Conservation (phyloP, 495 filamentous ascomycete genomes). For the Usnea hakonensis region DNA sequence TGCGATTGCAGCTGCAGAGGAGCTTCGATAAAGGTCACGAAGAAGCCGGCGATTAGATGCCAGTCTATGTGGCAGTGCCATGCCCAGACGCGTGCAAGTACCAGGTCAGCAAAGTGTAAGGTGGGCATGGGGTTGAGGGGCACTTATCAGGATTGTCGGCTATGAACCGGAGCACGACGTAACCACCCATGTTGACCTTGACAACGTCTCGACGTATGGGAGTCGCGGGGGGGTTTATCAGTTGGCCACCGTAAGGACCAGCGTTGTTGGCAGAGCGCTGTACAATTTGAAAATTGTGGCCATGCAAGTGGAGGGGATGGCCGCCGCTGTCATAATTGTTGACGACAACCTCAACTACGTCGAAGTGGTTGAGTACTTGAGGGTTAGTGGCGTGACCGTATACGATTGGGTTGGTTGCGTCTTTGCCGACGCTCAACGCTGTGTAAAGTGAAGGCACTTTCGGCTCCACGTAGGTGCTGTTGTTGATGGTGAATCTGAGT, state of each 20-base stretch:
- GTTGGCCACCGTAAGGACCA: slow-evolving; percentile 34
- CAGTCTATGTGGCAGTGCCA: slow-evolving; percentile 64
- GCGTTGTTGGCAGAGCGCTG: slow-evolving; percentile 35
- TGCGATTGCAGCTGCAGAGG: slow-evolving; percentile 38
- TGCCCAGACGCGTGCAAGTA: slow-evolving; percentile 49
- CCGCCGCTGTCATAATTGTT: slow-evolving; percentile 55
- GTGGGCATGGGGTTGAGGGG: neutral
- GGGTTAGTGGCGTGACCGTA: slow-evolving; percentile 4
- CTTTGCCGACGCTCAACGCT: slow-evolving; percentile 39
- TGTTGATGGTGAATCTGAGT: slow-evolving; percentile 38
- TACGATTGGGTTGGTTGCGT: slow-evolving; percentile 39
- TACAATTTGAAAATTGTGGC: slow-evolving; percentile 46
- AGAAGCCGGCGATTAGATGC: slow-evolving; percentile 46
- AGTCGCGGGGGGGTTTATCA: neutral
- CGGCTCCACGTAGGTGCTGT: slow-evolving; percentile 45
- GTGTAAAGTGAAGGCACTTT: slow-evolving; percentile 75
- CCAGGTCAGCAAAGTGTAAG: neutral
- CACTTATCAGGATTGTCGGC: slow-evolving; percentile 21
- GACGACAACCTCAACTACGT: slow-evolving; percentile 55
- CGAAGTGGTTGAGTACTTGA: slow-evolving; percentile 36
- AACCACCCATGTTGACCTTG: neutral
- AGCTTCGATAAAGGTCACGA: slow-evolving; percentile 41
- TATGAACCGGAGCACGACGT: neutral
- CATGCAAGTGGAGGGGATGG: slow-evolving; percentile 63
- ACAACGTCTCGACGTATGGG: slow-evolving; percentile 4